Conservation (phyloP, 495 filamentous ascomycete genomes). For the Neurospora sp. region DNA sequence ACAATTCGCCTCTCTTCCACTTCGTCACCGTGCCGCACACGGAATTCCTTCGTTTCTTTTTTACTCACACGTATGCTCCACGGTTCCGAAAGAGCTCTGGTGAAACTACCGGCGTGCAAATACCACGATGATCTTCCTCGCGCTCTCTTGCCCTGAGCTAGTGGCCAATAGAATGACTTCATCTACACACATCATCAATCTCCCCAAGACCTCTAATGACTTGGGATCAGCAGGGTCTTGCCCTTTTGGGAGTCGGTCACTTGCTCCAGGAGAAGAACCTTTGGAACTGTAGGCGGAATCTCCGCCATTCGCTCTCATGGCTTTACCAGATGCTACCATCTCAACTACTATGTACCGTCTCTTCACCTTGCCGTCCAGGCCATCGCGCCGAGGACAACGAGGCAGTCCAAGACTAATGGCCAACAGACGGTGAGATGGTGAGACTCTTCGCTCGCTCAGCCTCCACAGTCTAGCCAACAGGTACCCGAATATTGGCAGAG, state of each 20-base stretch:
- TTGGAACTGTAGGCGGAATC: background rate
- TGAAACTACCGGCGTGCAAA: background rate
- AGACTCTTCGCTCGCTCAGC: background rate
- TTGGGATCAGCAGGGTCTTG: constrained; percentile 24
- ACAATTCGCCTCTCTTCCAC: constrained; percentile 1
- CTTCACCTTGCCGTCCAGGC: background rate
- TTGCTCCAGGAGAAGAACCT: background rate
- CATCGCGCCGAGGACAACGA: constrained; percentile 13
- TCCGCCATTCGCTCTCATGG: background rate
- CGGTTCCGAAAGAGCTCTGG: background rate
- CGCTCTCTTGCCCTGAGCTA: background rate
- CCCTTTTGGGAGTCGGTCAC: constrained; percentile 1
- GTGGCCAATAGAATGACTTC: constrained; percentile 23
- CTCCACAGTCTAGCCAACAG: background rate
- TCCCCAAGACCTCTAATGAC: constrained; percentile 13
- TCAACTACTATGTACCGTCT: background rate
- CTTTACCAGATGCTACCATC: background rate
- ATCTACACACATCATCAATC: background rate
- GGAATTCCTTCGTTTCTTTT: background rate
- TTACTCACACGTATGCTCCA: background rate
- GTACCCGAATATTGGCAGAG: background rate
- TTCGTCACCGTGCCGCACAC: background rate
- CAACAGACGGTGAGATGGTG: background rate
- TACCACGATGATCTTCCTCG: background rate
- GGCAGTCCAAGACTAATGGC: constrained; percentile 14